These are phyloP conservation scores for Sordaria brevicollis DNA, from an alignment of 495 filamentous ascomycete species.

Conservation along the genomic window DNA sequence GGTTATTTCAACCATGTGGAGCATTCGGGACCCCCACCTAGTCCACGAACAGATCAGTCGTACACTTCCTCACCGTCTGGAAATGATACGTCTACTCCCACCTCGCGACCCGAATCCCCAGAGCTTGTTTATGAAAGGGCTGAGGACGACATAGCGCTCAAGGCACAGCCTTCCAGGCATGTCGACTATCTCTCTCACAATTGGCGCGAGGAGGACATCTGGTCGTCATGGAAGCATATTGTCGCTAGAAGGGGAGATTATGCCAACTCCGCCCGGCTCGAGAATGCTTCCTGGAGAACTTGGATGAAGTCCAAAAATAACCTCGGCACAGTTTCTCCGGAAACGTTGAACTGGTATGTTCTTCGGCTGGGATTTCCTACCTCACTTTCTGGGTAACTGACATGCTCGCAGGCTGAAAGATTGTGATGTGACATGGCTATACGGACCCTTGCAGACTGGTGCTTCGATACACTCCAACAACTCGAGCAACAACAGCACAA, in stretches of 20 bases:
- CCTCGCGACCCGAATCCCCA: slow-evolving; percentile 38
- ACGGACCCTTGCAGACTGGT: slow-evolving; percentile 78
- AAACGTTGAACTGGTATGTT: slow-evolving; percentile 79
- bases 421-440: slow-evolving; percentile 95
- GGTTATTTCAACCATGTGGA: slow-evolving; percentile 34
- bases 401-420: slow-evolving; percentile 71
- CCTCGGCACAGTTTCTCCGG: slow-evolving; percentile 75
- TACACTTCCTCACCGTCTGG: slow-evolving; percentile 37
- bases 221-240: slow-evolving; percentile 93
- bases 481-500: slow-evolving; percentile 36
- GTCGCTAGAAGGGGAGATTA: slow-evolving; percentile 67
- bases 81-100: slow-evolving; percentile 29
- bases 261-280: slow-evolving; percentile 68
- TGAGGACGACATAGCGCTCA: slow-evolving; percentile 74
- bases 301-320: slow-evolving; percentile 88
- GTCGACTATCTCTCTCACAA: slow-evolving; percentile 95
- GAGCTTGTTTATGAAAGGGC: slow-evolving; percentile 37
- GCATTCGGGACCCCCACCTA: slow-evolving; percentile 39
- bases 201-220: slow-evolving; percentile 96
- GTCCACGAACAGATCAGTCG: slow-evolving; percentile 31
- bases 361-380: neutral
- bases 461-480: slow-evolving; percentile 39
- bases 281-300: slow-evolving; percentile 98
- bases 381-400: slow-evolving; percentile 3
- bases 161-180: slow-evolving; percentile 72